These are phyloP conservation scores for Umbelopsis sp. DNA, from an alignment of 192 early-diverging fungal genomes.

Conservation along the genomic window DNA sequence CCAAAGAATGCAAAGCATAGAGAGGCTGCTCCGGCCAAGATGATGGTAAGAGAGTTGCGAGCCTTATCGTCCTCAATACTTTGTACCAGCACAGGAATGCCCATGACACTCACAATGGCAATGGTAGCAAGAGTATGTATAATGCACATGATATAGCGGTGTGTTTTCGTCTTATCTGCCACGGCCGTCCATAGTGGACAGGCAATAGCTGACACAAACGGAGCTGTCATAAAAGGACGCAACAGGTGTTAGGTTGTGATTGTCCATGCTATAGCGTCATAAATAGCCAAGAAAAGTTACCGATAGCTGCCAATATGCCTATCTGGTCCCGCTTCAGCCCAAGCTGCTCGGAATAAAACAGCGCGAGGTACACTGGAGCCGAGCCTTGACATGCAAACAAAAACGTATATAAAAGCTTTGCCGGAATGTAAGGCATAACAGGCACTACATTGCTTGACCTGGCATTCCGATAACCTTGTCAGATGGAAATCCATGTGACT, in stretches of 20 bases:
- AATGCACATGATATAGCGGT: slow-evolving; percentile 44
- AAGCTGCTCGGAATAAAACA: slow-evolving; percentile 44
- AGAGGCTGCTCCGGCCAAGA: slow-evolving; percentile 38
- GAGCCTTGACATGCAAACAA: slow-evolving; percentile 50
- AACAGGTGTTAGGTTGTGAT: background rate
- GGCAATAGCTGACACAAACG: slow-evolving; percentile 48
- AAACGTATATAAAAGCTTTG: slow-evolving; percentile 46
- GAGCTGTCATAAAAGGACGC: slow-evolving; percentile 23
- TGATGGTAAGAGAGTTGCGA: slow-evolving; percentile 26
- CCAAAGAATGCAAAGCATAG: slow-evolving; percentile 53
- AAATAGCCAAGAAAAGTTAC: slow-evolving; percentile 16
- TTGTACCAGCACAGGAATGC: slow-evolving; percentile 36
- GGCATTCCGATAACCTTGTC: background rate
- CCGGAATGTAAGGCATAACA: slow-evolving; percentile 42
- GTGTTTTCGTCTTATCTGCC: slow-evolving; percentile 47
- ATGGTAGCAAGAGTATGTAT: slow-evolving; percentile 44
- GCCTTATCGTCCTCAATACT: slow-evolving; percentile 24
- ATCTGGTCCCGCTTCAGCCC: slow-evolving; percentile 45
- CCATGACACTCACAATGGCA: slow-evolving; percentile 46
- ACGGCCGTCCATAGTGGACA: slow-evolving; percentile 51
- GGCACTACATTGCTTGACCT: background rate
- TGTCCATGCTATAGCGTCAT: background rate
- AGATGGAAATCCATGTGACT: slow-evolving; percentile 3
- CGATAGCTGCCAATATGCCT: slow-evolving; percentile 44
- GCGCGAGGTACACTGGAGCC: slow-evolving; percentile 39